Percentiles rank a stretch among this genome's conserved stretches.
Evolutionary conservation across 2,329 filamentous ascomycete genomes (phyloP).

Genomic region (Diaporthe eres): DNA sequence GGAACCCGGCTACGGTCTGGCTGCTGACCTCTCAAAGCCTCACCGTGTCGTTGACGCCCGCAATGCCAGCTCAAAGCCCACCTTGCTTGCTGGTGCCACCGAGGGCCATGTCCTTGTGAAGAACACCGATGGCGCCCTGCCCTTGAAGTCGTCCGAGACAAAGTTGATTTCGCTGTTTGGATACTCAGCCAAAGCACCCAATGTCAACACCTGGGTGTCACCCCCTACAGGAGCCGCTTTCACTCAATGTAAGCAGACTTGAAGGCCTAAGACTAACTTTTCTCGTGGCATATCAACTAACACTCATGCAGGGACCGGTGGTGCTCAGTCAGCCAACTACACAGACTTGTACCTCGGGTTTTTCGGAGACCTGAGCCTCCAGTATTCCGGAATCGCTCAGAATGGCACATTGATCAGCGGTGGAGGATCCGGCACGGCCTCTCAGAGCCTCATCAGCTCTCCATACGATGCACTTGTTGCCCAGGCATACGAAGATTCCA

Average conservation of each 20-base stretch:
- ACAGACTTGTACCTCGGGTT: conserved; percentile 51
- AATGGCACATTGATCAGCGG: conserved; percentile 61
- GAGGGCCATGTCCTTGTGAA: conserved; percentile 77
- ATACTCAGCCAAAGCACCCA: conserved; percentile 68
- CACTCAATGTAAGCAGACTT: conserved; percentile 16
- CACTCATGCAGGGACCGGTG: conserved; percentile 50
- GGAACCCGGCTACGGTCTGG: conserved; percentile 65
- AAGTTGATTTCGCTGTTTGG: conserved; percentile 70
- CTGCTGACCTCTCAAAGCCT: conserved; percentile 60
- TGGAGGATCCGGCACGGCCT: conserved; percentile 59
- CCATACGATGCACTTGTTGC: conserved; percentile 69
- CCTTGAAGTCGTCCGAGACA: conserved; percentile 59
- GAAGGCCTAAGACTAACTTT: not conserved
- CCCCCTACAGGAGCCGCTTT: conserved; percentile 49
- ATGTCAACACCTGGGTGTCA: conserved; percentile 55
- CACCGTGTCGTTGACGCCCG: conserved; percentile 69
- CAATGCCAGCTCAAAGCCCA: conserved; percentile 58
- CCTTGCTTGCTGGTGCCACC: conserved; percentile 68
- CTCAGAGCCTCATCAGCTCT: conserved; percentile 59
- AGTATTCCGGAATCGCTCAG: conserved; percentile 48
- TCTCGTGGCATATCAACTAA: not conserved
- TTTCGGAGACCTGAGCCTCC: conserved; percentile 43
- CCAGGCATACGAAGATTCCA: conserved; percentile 68
- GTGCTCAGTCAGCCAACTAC: conserved; percentile 55
- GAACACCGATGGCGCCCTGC: conserved; percentile 69